Percentiles rank a stretch among this genome's conserved stretches.
These are phyloP conservation scores for Diaporthe sp. DNA, from an alignment of 2,329 filamentous ascomycete genomes.

Conservation along the genomic window DNA sequence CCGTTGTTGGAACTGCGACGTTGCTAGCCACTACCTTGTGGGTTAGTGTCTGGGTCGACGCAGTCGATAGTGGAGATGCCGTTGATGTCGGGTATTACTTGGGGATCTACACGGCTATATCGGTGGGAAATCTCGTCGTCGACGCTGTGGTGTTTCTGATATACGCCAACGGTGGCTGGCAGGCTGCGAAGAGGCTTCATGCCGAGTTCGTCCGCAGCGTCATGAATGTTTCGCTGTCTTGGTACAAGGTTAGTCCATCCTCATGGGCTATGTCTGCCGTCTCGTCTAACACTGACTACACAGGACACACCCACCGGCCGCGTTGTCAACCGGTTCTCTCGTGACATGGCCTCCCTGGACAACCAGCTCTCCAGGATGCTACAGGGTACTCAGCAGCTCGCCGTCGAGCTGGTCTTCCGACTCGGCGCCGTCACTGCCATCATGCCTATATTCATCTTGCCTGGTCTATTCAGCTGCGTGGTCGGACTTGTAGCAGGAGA, in stretches of 20 bases:
- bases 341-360: constrained; percentile 68
- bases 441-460: constrained; percentile 60
- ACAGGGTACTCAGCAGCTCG: constrained; percentile 57
- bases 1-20: constrained; percentile 57
- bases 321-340: constrained; percentile 51
- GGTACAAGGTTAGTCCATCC: constrained; percentile 60
- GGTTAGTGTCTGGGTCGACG: constrained; percentile 69
- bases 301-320: constrained; percentile 52
- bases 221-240: constrained; percentile 67
- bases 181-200: constrained; percentile 68
- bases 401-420: constrained; percentile 52
- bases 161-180: constrained; percentile 70
- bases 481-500: constrained; percentile 58
- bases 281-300: not conserved
- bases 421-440: constrained; percentile 58
- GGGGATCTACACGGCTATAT: constrained; percentile 64
- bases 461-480: constrained; percentile 54
- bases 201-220: constrained; percentile 65
- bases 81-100: constrained; percentile 66
- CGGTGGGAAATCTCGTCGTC: constrained; percentile 58
- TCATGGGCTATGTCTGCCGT: too few species aligned
- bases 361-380: constrained; percentile 61
- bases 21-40: constrained; percentile 61
- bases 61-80: constrained; percentile 59
- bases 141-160: constrained; percentile 59